These are phyloP conservation scores for Pythium monospermum DNA, from an alignment of 352 stramenopile species.

Conservation along the genomic window DNA sequence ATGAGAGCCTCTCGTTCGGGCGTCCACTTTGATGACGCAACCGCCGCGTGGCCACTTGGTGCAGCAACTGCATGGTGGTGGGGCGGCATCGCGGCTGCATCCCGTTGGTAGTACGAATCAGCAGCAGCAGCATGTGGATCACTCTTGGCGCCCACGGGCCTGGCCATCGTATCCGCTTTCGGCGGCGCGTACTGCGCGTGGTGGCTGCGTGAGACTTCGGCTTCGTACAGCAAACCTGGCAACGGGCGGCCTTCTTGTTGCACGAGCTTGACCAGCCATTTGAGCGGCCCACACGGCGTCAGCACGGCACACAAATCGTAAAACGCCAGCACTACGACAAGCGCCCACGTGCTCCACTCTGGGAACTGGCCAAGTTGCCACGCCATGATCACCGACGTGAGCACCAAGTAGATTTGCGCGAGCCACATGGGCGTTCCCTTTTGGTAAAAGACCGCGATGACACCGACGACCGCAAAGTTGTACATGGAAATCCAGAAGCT, in stretches of 20 bases:
- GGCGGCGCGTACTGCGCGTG: slow-evolving; percentile 19
- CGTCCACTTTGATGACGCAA: background rate
- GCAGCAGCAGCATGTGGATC: background rate
- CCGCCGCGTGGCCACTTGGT: background rate
- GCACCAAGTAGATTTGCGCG: slow-evolving; percentile 93
- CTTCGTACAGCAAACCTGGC: slow-evolving; percentile 51
- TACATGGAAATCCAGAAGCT: slow-evolving; percentile 82
- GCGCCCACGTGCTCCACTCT: slow-evolving; percentile 90
- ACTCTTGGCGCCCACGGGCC: background rate
- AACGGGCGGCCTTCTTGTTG: slow-evolving; percentile 87
- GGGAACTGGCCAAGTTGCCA: slow-evolving; percentile 97
- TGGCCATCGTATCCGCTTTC: background rate
- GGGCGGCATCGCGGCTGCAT: slow-evolving; percentile 28
- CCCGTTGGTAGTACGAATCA: slow-evolving; percentile 58
- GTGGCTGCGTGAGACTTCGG: slow-evolving; percentile 8
- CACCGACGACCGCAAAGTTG: slow-evolving; percentile 89
- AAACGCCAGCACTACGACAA: slow-evolving; percentile 94
- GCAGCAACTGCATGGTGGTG: background rate
- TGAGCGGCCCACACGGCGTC: slow-evolving; percentile 97
- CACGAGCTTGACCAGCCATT: slow-evolving; percentile 94
- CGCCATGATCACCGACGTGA: slow-evolving; percentile 96
- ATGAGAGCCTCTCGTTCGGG: slow-evolving; percentile 24
- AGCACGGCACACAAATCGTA: slow-evolving; percentile 99
- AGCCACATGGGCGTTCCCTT: slow-evolving; percentile 78
- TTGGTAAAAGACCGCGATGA: slow-evolving; percentile 89